Evolutionary conservation across 345 rosid genomes (phyloP).

Genomic region (Populus deltoides): DNA sequence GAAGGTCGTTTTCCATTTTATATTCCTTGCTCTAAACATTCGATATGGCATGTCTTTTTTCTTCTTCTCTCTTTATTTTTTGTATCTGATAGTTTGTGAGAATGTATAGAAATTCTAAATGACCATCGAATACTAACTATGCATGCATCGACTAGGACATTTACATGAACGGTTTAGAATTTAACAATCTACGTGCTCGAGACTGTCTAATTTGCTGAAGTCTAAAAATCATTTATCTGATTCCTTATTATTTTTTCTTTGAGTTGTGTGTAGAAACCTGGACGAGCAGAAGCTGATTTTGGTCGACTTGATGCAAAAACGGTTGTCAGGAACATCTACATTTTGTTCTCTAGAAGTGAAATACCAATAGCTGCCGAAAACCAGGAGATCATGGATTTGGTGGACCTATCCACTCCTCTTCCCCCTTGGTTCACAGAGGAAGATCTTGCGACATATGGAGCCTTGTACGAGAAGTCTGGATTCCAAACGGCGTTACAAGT

Average conservation of each 20-base stretch:
- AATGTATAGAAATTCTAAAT: background rate
- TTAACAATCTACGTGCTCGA: too few relatives aligned
- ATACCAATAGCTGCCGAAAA: conserved; percentile 52
- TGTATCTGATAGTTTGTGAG: background rate
- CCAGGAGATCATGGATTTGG: conserved; percentile 61
- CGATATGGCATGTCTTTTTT: background rate
- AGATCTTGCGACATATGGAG: conserved; percentile 49
- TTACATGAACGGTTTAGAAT: background rate
- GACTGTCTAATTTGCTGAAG: background rate
- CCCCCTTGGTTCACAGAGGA: conserved; percentile 55
- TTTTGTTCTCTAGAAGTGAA: conserved; percentile 51
- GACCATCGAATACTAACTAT: background rate
- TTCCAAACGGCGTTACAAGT: conserved; percentile 50
- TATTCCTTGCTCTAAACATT: background rate
- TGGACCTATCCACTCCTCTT: conserved; percentile 47
- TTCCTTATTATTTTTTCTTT: background rate
- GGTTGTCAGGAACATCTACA: conserved; percentile 49
- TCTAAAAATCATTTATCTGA: background rate
- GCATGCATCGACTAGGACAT: background rate
- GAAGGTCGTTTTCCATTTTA: conserved; percentile 32
- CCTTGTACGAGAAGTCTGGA: conserved; percentile 52
- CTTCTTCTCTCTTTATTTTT: too few relatives aligned
- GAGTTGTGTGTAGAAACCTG: conserved; percentile 8
- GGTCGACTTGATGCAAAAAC: conserved; percentile 50
- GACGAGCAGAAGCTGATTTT: conserved; percentile 67